Percentiles rank a stretch among this genome's conserved stretches.
Evolutionary conservation across 1,139 yeast species (phyloP).

Genomic region (Scheffersomyces quercinus): DNA sequence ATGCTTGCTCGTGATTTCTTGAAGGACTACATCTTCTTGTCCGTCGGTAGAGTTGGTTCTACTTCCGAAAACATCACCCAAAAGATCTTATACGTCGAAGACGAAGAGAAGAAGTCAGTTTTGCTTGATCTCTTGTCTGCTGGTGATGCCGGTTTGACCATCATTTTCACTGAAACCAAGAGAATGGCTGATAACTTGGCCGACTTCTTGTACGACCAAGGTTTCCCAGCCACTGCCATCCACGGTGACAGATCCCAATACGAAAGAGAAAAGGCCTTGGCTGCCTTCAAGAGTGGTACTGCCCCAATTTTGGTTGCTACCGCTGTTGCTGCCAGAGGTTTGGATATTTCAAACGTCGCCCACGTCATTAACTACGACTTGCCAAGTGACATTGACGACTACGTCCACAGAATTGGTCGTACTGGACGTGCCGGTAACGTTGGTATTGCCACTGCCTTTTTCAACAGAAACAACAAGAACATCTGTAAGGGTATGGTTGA

Average conservation of each 20-base stretch:
- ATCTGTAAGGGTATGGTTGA: slow-evolving; percentile 87
- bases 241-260: slow-evolving; percentile 98
- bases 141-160: slow-evolving; percentile 80
- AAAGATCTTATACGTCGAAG: slow-evolving; percentile 90
- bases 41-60: slow-evolving; percentile 98
- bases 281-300: slow-evolving; percentile 80
- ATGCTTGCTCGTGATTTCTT: slow-evolving; percentile 95
- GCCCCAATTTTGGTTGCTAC: slow-evolving; percentile 96
- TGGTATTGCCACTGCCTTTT: slow-evolving; percentile 97
- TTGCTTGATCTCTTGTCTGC: slow-evolving; percentile 82
- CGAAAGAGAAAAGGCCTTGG: slow-evolving; percentile 97
- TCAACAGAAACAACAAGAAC: slow-evolving; percentile 92
- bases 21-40: slow-evolving; percentile 90
- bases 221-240: slow-evolving; percentile 95
- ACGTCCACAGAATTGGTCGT: slow-evolving; percentile 99
- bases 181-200: slow-evolving; percentile 97
- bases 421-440: slow-evolving; percentile 99
- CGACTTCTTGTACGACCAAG: slow-evolving; percentile 84
- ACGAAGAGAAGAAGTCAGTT: slow-evolving; percentile 89
- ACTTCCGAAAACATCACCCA: slow-evolving; percentile 97
- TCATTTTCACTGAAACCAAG: slow-evolving; percentile 96
- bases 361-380: slow-evolving; percentile 96
- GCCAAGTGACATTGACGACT: slow-evolving; percentile 96
- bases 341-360: slow-evolving; percentile 97
- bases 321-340: slow-evolving; percentile 99